Evolutionary conservation across 345 rosid genomes (phyloP), one percentile per base, ranked within the genome.

Genomic region (Linum lewisii): DNA sequence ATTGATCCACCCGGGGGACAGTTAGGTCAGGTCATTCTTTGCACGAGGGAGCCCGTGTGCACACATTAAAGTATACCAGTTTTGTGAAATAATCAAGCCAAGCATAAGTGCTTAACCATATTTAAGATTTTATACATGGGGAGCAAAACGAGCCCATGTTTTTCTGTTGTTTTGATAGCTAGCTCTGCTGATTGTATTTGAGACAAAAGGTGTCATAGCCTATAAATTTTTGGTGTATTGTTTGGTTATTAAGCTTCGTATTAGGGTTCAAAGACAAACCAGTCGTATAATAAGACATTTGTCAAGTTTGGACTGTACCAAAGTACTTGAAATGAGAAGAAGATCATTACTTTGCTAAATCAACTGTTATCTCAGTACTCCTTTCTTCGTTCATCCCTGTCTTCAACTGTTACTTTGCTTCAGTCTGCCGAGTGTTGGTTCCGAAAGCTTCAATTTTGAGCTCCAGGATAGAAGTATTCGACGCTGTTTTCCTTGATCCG

Each of bases 401-500:
- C n/a, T n/a, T n/a, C n/a, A n/a, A n/a, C n/a, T n/a, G n/a, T n/a
- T n/a, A n/a, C n/a, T n/a, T n/a, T n/a, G n/a, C n/a, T n/a, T n/a
- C n/a, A n/a, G n/a, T n/a, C n/a, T n/a, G n/a, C n/a, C 32, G 32
- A 26, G 3, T 26, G 32, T 29, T 29, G 34, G 7, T 8, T 29
- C 1, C 4, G 4, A 29, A 29, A 29, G 4, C 66, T 24, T 80
- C 74, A 84, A 60, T 69, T 65, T 54, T 25, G 70, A 62, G 72
- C 73, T 22, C 97, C 95, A 0, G 97, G 95, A 72, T 82, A 83
- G 75, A 93, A 93, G 66, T 71, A 93, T 21, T 93, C 90, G 5
- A 81, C 73, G 3, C 73, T 68, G 58, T 84, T 89, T 45, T 89
- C 97, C 81, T 82, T 89, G 69, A 83, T 71, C 85, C 64, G 82